Conservation (phyloP, 345 rosid species). For the Laguncularia racemosa region DNA sequence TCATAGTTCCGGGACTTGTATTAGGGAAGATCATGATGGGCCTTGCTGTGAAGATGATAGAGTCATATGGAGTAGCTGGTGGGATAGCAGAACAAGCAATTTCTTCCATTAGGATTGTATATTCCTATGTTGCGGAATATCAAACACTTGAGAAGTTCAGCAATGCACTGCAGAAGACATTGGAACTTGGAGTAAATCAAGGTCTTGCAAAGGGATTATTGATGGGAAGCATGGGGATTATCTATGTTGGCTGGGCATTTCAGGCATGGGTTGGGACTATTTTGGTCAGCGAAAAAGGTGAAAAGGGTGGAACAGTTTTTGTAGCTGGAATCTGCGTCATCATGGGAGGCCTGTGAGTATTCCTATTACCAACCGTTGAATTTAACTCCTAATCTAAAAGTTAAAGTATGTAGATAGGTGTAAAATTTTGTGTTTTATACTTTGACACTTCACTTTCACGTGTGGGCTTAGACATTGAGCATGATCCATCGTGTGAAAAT, state of each 20-base stretch:
- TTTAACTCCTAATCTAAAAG: too few relatives aligned
- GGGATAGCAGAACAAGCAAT: slow-evolving; percentile 65
- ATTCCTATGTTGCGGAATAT: slow-evolving; percentile 52
- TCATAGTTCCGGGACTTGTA: slow-evolving; percentile 45
- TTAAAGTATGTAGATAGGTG: too few relatives aligned
- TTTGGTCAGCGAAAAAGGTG: slow-evolving; percentile 45
- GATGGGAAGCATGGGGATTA: slow-evolving; percentile 69
- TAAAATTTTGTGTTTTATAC: background rate
- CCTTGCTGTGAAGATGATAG: slow-evolving; percentile 46
- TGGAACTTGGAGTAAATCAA: slow-evolving; percentile 47
- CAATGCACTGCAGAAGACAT: slow-evolving; percentile 32
- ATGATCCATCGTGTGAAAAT: too few relatives aligned
- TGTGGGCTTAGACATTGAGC: too few relatives aligned
- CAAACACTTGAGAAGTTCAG: slow-evolving; percentile 41
- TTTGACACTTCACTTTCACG: background rate
- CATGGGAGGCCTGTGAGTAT: slow-evolving; percentile 62
- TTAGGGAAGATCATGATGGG: slow-evolving; percentile 69
- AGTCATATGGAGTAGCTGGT: slow-evolving; percentile 53
- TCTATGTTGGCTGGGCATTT: slow-evolving; percentile 59
- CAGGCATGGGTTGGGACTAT: slow-evolving; percentile 58
- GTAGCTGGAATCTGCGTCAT: slow-evolving; percentile 53
- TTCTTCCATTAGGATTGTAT: slow-evolving; percentile 55
- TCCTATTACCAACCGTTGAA: too few relatives aligned
- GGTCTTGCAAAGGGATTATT: slow-evolving; percentile 58
- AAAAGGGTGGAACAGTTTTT: slow-evolving; percentile 51